Evolutionary conservation across 306 rosid species (phyloP).

Genomic region (Lagenaria siceraria): DNA sequence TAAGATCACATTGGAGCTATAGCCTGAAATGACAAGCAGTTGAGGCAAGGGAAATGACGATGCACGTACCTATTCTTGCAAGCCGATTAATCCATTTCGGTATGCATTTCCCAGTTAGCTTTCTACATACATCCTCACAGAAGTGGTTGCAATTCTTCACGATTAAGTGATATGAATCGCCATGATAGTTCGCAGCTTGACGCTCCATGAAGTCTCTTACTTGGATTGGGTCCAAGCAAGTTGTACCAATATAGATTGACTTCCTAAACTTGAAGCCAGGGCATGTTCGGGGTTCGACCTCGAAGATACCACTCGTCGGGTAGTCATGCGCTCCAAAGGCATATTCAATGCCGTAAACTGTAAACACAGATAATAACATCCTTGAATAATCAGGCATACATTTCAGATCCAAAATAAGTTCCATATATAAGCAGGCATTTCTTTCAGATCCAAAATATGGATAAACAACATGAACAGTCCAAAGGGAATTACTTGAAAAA

Average conservation of each 20-base stretch:
- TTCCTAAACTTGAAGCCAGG: conserved; percentile 16
- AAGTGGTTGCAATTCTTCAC: conserved; percentile 13
- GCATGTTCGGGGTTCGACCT: conserved; percentile 13
- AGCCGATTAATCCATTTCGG: conserved; percentile 12
- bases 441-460: background rate
- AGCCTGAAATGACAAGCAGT: background rate
- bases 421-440: background rate
- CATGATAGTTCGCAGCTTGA: conserved; percentile 7
- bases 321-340: conserved; percentile 13
- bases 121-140: conserved; percentile 9
- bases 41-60: background rate
- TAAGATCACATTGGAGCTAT: background rate
- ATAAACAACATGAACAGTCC: background rate
- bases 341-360: conserved; percentile 9
- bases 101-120: conserved; percentile 4
- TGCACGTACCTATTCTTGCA: conserved; percentile 5
- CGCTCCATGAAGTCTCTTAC: conserved; percentile 8
- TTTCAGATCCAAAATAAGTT: background rate
- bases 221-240: conserved; percentile 8
- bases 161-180: conserved; percentile 8
- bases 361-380: background rate
- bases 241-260: conserved; percentile 2
- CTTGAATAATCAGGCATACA: background rate
- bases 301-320: conserved; percentile 6
- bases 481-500: background rate